Base-by-base conservation (phyloP, 2,329 filamentous ascomycete genomes). In the Orbilia javanica region DNA sequence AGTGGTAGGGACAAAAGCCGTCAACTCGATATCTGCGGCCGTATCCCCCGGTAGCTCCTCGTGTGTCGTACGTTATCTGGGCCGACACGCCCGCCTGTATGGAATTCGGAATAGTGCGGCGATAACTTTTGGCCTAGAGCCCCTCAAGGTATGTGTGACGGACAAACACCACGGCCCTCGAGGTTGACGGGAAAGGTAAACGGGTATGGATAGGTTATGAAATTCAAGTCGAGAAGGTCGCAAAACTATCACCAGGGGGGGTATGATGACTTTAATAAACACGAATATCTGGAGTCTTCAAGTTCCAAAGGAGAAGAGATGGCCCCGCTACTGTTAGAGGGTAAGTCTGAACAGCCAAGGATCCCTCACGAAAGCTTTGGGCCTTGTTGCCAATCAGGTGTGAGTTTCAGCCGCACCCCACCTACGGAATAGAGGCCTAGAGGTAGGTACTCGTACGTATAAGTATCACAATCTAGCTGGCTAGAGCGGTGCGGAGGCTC, bases 311-410 rank as follows among this genome's bases (percentile, higher is more conserved):
- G 50, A 57, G 69, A 65, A 68, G 62, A 60, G 50, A 63, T 57
- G 52, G 27, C 53, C 72, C 72, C 72, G 72, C 72, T 69, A 39
- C 44, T 50, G 53, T 7, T 55, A 20, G 31, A 39, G 25, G 63
- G 25, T 53, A 67, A 27, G 34, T 42, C 63, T 29, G n/a, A n/a
- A 46, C 10, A 39, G 65, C 66, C 27, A 77, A 77, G 66, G 66
- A 66, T 77, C 42, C 18, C 44, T 39, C 25, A 27, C 27, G 66
- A 67, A 77, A 39, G 25, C 36, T 44, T 42, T 71, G 67, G 71
- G 73, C 73, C 73, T 77, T 60, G 73, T 71, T 53, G 31, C 63
- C 63, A 74, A 74, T 68, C 70, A 74, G 15, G 39, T 60, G 25
- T 11, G 22, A 50, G 60, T 62, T 46, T 68, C 70, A 74, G 70